Base-by-base conservation (phyloP, 345 rosid species). In the Camelina sativa region DNA sequence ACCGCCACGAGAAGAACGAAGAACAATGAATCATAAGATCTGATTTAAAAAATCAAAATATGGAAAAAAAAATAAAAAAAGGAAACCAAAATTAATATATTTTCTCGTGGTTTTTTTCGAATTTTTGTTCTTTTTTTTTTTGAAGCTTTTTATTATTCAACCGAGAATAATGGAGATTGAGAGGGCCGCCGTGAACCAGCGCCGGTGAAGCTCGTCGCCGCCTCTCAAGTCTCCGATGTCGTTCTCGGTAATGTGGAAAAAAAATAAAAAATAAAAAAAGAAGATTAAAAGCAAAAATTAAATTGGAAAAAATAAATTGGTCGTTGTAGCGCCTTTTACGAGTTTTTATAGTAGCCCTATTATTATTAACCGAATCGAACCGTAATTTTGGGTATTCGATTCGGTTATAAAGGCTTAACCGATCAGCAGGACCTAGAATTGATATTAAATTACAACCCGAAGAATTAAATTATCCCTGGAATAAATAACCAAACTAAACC, bases 271-370 rank as follows among this genome's bases (percentile, higher is more conserved):
- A 30, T 17, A 0, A 35, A 53, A 43, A 62, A 22, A 12, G 28
- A 75, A 12, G 28, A 75, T 41, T 63, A 51, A 50, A 76, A 70
- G n/a, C 11, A 44, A 70, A 56, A 55, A 11, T 35, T 19, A 76
- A 57, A 47, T 34, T 44, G 15, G 50, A 53, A 76, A 53, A 76
- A 76, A 70, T 13, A 71, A 77, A 28, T 30, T 77, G 73, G 67
- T 77, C 73, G 73, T 65, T 77, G 76, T 65, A 72, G 77, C 80
- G 80, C 62, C 57, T 77, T 65, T 71, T 71, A 58, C 77, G 76
- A 72, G 30, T 40, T 48, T 76, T 64, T 58, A 48, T 20, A 47
- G 5, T 28, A 28, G 30, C 30, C 30, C 30, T 28, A 4, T 28
- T 28, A 28, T 28, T 28, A 4, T 4, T 28, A 28, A 28, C 30